phyloP scores from a whole-genome alignment of 1,284 basidiomycete species.

The Leucoagaricus sp. region DNA sequence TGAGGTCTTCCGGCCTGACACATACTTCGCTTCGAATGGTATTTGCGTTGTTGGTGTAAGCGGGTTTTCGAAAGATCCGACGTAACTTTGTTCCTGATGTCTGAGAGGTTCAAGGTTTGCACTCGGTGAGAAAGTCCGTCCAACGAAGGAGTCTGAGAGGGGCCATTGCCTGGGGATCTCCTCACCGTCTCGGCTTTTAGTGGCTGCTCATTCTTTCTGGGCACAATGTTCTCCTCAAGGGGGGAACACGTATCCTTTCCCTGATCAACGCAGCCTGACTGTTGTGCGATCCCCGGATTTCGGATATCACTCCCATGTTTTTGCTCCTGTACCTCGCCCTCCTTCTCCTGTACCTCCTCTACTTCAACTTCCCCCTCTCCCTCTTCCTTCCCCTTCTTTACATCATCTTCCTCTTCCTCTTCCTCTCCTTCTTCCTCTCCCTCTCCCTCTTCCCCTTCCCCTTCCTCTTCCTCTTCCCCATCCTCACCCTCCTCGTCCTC shows the following conservation, averaged over 20 bases:
- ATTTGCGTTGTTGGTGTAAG: slow-evolving; percentile 68
- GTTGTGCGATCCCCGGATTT: too few species aligned
- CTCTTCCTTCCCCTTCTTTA: background rate
- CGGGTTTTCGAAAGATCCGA: slow-evolving; percentile 63
- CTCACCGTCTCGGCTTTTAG: background rate
- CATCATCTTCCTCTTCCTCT: slow-evolving; percentile 11
- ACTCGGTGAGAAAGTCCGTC: slow-evolving; percentile 19
- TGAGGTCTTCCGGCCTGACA: slow-evolving; percentile 70
- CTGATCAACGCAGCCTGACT: too few species aligned
- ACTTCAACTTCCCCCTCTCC: too few species aligned
- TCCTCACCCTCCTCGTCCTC: slow-evolving; percentile 27
- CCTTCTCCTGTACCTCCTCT: too few species aligned
- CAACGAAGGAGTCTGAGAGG: slow-evolving; percentile 43
- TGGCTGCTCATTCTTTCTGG: too few species aligned
- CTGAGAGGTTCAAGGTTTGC: slow-evolving; percentile 14
- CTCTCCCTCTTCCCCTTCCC: slow-evolving; percentile 19
- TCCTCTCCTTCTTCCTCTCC: slow-evolving; percentile 6
- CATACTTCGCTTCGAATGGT: slow-evolving; percentile 69
- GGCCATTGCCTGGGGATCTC: background rate
- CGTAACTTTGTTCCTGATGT: slow-evolving; percentile 61
- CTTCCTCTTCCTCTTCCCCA: slow-evolving; percentile 24
- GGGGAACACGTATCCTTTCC: too few species aligned
- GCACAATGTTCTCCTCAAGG: too few species aligned
- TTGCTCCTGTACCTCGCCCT: too few species aligned
- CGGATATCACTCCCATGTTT: too few species aligned